These are phyloP conservation scores for Aspergillus campestris DNA, from an alignment of 495 filamentous ascomycete genomes.

Conservation along the genomic window DNA sequence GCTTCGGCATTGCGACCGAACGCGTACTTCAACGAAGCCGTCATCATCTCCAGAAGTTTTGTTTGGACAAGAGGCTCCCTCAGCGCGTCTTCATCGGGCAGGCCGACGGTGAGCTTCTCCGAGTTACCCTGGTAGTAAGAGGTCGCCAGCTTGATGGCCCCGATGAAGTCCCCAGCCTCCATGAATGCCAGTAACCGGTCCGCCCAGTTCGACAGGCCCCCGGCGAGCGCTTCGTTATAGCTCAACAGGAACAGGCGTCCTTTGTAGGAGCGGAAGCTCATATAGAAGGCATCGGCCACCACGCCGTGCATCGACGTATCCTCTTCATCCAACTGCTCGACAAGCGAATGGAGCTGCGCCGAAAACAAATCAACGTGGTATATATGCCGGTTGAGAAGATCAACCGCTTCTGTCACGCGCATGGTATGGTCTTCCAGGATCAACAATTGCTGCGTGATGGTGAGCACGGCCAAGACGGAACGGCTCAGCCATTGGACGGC, in stretches of 20 bases:
- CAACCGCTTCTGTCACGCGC: conserved; percentile 86
- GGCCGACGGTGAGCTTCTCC: conserved; percentile 84
- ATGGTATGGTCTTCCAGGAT: conserved; percentile 86
- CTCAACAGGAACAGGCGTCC: conserved; percentile 86
- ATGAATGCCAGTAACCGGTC: conserved; percentile 91
- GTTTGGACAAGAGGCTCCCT: conserved; percentile 80
- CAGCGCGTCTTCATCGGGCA: conserved; percentile 72
- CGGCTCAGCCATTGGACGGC: conserved; percentile 95
- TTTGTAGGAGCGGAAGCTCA: conserved; percentile 95
- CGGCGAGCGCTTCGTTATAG: conserved; percentile 81
- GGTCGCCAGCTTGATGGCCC: conserved; percentile 81
- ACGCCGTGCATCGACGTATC: conserved; percentile 89
- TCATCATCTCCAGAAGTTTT: conserved; percentile 87
- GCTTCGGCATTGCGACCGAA: conserved; percentile 56
- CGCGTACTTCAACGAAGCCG: conserved; percentile 83
- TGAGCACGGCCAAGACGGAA: conserved; percentile 84
- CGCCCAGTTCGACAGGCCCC: conserved; percentile 95
- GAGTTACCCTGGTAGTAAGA: conserved; percentile 83
- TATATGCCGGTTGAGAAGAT: conserved; percentile 84
- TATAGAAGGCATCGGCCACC: conserved; percentile 93
- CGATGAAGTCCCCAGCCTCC: conserved; percentile 90
- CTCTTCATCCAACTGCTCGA: conserved; percentile 82
- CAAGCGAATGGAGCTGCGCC: conserved; percentile 67
- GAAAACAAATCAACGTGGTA: conserved; percentile 87
- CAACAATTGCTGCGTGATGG: conserved; percentile 84